phyloP scores from a whole-genome alignment of 2,329 filamentous ascomycete genomes.

The Pseudogymnoascus sp. region DNA sequence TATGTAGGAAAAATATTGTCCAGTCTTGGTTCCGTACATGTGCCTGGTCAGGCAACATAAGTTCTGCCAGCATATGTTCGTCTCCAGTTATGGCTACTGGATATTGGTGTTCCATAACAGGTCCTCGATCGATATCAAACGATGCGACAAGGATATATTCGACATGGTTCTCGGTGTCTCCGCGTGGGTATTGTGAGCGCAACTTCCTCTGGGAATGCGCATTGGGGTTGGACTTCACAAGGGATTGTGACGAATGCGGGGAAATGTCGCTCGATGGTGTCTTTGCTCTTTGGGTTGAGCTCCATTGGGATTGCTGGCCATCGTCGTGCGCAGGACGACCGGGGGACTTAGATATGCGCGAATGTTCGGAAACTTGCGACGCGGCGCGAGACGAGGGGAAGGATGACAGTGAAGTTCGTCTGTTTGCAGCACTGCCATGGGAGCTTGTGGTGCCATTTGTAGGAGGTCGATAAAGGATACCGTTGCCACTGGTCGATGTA shows the following conservation, averaged over 20 bases:
- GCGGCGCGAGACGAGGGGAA: constrained; percentile 50
- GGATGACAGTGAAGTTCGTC: constrained; percentile 54
- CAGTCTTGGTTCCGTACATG: constrained; percentile 93
- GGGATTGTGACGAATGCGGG: constrained; percentile 53
- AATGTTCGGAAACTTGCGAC: constrained; percentile 46
- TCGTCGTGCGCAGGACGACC: constrained; percentile 40
- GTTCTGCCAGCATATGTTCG: constrained; percentile 94
- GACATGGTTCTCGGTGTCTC: constrained; percentile 80
- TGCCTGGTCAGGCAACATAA: constrained; percentile 96
- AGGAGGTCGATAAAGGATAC: constrained; percentile 28
- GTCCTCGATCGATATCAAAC: constrained; percentile 92
- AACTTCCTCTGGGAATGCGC: constrained; percentile 47
- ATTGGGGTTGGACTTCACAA: constrained; percentile 42
- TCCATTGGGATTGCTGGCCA: constrained; percentile 51
- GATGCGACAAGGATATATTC: constrained; percentile 97
- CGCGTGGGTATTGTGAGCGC: constrained; percentile 69
- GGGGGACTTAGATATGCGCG: constrained; percentile 48
- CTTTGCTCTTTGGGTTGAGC: constrained; percentile 51
- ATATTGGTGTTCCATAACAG: constrained; percentile 98
- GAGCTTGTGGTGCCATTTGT: constrained; percentile 30
- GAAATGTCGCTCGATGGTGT: constrained; percentile 50
- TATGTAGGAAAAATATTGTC: constrained; percentile 98
- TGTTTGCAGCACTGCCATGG: constrained; percentile 29
- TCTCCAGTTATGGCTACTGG: constrained; percentile 91
- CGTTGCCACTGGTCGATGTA: neutral